Conservation (phyloP, 1,284 basidiomycete species). For the Lignosus rhinocerotis region DNA sequence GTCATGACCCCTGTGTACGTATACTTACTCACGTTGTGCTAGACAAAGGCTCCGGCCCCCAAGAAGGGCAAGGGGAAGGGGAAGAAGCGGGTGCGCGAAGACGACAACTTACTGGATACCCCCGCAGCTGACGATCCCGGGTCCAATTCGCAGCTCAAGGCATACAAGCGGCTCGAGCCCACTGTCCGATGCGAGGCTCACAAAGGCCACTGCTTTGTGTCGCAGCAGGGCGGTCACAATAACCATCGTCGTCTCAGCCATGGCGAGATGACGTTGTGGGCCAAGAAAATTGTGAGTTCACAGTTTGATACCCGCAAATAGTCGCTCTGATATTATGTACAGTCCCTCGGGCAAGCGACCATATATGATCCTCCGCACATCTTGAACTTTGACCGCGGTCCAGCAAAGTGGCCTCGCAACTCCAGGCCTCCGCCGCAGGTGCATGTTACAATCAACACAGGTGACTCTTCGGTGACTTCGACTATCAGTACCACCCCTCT, state of each 20-base stretch:
- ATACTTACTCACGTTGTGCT: background rate
- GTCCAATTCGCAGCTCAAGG: background rate
- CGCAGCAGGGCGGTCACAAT: background rate
- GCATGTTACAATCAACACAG: constrained; percentile 2
- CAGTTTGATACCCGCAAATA: background rate
- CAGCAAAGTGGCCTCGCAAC: background rate
- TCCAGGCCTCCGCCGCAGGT: background rate
- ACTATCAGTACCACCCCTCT: background rate
- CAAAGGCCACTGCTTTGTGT: constrained; percentile 1
- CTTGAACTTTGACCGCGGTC: background rate
- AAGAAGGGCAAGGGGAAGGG: background rate
- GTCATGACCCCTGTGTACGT: background rate
- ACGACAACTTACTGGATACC: background rate
- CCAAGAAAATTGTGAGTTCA: constrained; percentile 9
- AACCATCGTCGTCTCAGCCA: constrained; percentile 5
- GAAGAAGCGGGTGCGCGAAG: background rate
- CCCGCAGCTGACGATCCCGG: background rate
- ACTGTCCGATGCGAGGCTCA: background rate
- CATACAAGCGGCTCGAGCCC: background rate
- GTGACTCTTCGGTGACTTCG: background rate
- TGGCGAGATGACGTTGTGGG: constrained; percentile 9
- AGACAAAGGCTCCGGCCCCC: background rate
- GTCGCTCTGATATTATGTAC: background rate
- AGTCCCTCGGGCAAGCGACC: constrained; percentile 1
- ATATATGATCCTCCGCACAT: background rate